A percentile compares a stretch with the other conserved stretches of the same genome.
Conservation (phyloP, 2,329 filamentous ascomycete genomes). For the Metarhizium brunneum region DNA sequence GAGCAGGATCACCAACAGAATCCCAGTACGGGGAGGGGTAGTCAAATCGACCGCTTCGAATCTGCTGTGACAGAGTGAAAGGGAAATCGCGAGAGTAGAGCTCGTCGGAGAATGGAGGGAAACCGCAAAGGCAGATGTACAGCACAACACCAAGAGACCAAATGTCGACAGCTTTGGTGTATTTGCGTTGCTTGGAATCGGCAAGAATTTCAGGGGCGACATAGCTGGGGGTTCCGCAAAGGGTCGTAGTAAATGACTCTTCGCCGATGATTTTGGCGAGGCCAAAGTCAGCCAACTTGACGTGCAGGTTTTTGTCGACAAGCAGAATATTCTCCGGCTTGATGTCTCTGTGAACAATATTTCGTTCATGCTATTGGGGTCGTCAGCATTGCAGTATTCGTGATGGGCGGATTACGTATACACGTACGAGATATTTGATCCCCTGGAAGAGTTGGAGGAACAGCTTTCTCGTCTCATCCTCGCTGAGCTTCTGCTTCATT, state of each 20-base stretch:
- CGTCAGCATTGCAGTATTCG: not conserved
- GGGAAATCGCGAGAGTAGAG: conserved; percentile 74
- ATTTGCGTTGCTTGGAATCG: conserved; percentile 71
- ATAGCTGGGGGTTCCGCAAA: conserved; percentile 95
- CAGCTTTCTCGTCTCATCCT: conserved; percentile 74
- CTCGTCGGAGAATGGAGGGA: conserved; percentile 95
- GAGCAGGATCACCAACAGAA: conserved; percentile 54
- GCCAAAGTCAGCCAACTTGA: conserved; percentile 94
- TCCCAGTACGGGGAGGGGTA: conserved; percentile 93
- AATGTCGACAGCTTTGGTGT: conserved; percentile 89
- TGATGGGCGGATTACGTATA: not conserved
- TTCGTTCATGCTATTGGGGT: conserved; percentile 73
- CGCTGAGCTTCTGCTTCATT: conserved; percentile 77
- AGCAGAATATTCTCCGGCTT: conserved; percentile 95
- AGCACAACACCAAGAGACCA: conserved; percentile 98
- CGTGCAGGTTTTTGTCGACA: conserved; percentile 71
- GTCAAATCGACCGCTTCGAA: conserved; percentile 79
- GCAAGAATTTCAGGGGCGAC: conserved; percentile 93
- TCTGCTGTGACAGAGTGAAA: conserved; percentile 80
- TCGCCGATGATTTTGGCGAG: conserved; percentile 98
- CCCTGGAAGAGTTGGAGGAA: conserved; percentile 90
- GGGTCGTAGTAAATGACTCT: conserved; percentile 91
- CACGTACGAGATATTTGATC: conserved; percentile 81
- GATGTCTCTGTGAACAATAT: conserved; percentile 95
- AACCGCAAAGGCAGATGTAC: conserved; percentile 94